phyloP scores from a whole-genome alignment of 371 early-diverging fungal genomes.

The Lichtheimia ramosa region DNA sequence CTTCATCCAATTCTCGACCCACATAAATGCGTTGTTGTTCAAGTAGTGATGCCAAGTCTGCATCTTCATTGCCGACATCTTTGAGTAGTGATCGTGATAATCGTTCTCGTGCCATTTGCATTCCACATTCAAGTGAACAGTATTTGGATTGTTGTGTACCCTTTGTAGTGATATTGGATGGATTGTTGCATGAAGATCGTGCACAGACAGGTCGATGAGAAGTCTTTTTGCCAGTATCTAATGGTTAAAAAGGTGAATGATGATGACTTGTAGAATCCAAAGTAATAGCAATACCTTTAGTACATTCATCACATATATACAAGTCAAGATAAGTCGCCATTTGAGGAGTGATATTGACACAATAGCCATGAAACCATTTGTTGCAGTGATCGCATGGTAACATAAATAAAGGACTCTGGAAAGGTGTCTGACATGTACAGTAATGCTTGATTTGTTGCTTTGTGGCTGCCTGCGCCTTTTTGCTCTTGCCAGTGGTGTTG shows the following conservation, averaged over 20 bases:
- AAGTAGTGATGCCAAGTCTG: too few relatives aligned
- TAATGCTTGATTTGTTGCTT: slow-evolving; percentile 2
- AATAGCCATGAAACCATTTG: slow-evolving; percentile 9
- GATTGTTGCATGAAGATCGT: slow-evolving; percentile 1
- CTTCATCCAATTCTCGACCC: neutral
- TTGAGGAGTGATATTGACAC: neutral
- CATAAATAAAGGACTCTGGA: slow-evolving; percentile 5
- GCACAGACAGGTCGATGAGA: slow-evolving; percentile 1
- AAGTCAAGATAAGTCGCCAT: slow-evolving; percentile 5
- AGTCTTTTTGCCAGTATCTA: neutral
- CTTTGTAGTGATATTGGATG: neutral
- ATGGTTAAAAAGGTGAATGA: too few relatives aligned
- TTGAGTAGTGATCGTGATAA: neutral
- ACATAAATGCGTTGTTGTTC: neutral
- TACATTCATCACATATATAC: slow-evolving; percentile 6
- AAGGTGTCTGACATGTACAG: slow-evolving; percentile 3
- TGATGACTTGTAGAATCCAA: too few relatives aligned
- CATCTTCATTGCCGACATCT: too few relatives aligned
- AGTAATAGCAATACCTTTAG: neutral
- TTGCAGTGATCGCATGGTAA: slow-evolving; percentile 7
- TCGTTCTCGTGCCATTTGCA: slow-evolving; percentile 10
- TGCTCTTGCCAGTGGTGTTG: neutral
- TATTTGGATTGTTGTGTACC: slow-evolving; percentile 5
- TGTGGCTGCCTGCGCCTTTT: neutral
- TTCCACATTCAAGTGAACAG: slow-evolving; percentile 10